Evolutionary conservation across 2,329 filamentous ascomycete species (phyloP).

Genomic region (Teratosphaeria destructans): DNA sequence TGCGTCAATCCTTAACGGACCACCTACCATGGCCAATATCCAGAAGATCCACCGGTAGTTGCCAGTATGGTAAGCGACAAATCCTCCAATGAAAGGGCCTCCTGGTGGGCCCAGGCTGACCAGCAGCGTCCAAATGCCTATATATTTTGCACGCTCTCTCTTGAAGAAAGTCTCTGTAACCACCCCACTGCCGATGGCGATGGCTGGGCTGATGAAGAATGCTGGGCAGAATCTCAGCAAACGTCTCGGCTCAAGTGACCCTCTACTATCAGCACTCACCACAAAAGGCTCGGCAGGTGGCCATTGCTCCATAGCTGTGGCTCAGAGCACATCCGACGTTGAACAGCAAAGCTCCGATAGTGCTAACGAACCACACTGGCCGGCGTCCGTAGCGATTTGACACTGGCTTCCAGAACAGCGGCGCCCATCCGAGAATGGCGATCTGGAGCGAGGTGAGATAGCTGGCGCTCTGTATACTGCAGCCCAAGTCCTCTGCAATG

Average conservation of each 20-base stretch:
- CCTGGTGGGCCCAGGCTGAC: constrained; percentile 40
- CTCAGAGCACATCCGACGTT: constrained; percentile 46
- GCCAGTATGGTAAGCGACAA: constrained; percentile 41
- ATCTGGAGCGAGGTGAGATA: constrained; percentile 50
- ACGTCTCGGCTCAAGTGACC: background rate
- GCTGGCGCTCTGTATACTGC: constrained; percentile 38
- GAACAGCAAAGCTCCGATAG: constrained; percentile 37
- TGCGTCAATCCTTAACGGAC: background rate
- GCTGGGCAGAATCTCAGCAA: background rate
- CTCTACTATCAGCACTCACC: background rate
- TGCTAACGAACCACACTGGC: constrained; percentile 44
- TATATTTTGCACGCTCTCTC: constrained; percentile 43
- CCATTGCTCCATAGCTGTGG: constrained; percentile 40
- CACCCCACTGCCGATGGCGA: constrained; percentile 46
- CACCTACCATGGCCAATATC: constrained; percentile 42
- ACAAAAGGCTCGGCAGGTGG: constrained; percentile 41
- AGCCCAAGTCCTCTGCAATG: constrained; percentile 42
- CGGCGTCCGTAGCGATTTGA: constrained; percentile 45
- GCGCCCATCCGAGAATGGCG: constrained; percentile 42
- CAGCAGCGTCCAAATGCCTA: constrained; percentile 49
- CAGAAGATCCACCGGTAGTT: constrained; percentile 33
- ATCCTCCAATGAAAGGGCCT: constrained; percentile 31
- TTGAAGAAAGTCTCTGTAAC: constrained; percentile 50
- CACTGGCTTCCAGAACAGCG: constrained; percentile 48
- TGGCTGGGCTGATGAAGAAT: constrained; percentile 39